These are phyloP conservation scores for Talaromyces wortmannii DNA, from an alignment of 495 filamentous ascomycete species.

Conservation along the genomic window DNA sequence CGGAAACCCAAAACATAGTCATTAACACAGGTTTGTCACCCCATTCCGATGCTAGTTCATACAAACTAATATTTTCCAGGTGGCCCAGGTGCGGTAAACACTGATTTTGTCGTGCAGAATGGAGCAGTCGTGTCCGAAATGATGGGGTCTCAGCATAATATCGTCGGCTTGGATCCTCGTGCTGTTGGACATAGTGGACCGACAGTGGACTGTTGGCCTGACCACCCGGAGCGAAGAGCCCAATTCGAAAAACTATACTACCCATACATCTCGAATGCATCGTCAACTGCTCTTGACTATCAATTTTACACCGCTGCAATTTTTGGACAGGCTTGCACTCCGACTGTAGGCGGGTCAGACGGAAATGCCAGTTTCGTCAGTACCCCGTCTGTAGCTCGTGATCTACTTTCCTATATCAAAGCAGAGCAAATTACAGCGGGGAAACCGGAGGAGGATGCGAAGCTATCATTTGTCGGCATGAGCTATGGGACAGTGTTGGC, in stretches of 20 bases:
- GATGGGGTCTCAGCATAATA: not conserved
- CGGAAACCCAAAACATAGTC: constrained; percentile 10
- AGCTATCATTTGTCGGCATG: constrained; percentile 50
- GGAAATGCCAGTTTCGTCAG: constrained; percentile 23
- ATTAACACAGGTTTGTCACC: constrained; percentile 8
- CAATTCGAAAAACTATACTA: not conserved
- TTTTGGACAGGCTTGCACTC: constrained; percentile 23
- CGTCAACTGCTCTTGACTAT: constrained; percentile 8
- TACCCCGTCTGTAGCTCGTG: constrained; percentile 25
- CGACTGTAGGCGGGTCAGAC: constrained; percentile 12
- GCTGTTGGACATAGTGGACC: not conserved
- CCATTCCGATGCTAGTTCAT: not conserved
- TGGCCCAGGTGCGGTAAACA: not conserved
- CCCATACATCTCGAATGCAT: not conserved
- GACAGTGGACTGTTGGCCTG: not conserved
- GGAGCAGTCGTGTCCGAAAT: not conserved
- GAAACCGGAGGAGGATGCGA: constrained; percentile 15
- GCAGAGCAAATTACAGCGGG: constrained; percentile 14
- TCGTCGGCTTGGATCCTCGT: not conserved
- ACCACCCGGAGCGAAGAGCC: not conserved
- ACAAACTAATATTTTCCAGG: not conserved
- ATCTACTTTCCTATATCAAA: constrained; percentile 31
- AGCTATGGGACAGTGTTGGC: constrained; percentile 56
- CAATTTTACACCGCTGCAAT: constrained; percentile 20
- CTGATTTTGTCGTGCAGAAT: not conserved